phyloP scores from a whole-genome alignment of 352 stramenopile genomes.

The Albugo candida region DNA sequence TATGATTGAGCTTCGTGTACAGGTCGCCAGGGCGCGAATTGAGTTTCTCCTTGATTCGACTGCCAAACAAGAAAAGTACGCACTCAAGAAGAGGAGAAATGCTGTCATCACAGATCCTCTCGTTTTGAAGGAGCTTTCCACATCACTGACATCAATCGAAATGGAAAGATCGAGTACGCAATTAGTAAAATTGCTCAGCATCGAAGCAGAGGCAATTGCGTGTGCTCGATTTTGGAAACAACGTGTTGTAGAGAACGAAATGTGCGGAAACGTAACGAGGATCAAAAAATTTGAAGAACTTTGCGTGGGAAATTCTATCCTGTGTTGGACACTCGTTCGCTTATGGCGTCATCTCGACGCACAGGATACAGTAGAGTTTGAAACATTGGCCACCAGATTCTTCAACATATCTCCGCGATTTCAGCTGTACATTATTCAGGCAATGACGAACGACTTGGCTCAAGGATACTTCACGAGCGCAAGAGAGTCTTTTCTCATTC shows the following conservation, averaged over 20 bases:
- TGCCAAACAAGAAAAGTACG: slow-evolving; percentile 22
- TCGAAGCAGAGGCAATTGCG: slow-evolving; percentile 15
- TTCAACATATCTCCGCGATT: slow-evolving; percentile 19
- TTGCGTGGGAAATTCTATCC: slow-evolving; percentile 13
- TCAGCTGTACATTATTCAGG: slow-evolving; percentile 25
- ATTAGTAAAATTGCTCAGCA: slow-evolving; percentile 3
- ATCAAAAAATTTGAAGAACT: slow-evolving; percentile 14
- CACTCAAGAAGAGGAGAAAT: slow-evolving; percentile 18
- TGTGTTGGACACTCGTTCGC: slow-evolving; percentile 22
- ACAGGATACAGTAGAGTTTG: slow-evolving; percentile 25
- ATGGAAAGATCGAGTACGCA: slow-evolving; percentile 10
- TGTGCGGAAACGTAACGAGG: slow-evolving; percentile 16
- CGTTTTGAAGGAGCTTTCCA: background rate
- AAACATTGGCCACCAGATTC: slow-evolving; percentile 20
- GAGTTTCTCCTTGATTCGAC: slow-evolving; percentile 30
- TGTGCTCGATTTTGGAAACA: slow-evolving; percentile 48
- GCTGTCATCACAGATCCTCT: slow-evolving; percentile 18
- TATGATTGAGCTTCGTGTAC: slow-evolving; percentile 28
- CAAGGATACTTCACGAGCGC: slow-evolving; percentile 18
- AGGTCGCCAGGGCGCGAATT: slow-evolving; percentile 31
- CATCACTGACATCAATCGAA: slow-evolving; percentile 2
- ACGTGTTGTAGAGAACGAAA: slow-evolving; percentile 6
- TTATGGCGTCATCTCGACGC: slow-evolving; percentile 37
- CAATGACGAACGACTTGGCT: slow-evolving; percentile 13
- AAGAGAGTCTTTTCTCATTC: slow-evolving; percentile 16